Evolutionary conservation across 495 filamentous ascomycete species (phyloP), one percentile per base, ranked within the genome.

Genomic region (Talaromyces stipitatus): DNA sequence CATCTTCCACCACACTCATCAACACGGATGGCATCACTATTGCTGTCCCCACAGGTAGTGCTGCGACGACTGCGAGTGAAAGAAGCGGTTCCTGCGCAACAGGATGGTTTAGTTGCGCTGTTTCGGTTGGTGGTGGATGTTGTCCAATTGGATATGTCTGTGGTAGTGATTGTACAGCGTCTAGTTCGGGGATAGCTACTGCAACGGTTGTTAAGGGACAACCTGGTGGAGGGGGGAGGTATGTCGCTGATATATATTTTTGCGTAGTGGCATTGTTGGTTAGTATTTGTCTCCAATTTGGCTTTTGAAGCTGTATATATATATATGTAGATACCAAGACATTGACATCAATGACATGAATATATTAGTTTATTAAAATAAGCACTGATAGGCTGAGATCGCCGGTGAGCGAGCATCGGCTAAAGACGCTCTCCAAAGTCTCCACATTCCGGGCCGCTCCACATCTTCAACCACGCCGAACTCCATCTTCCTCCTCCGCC

Each of bases 101-200:
- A 22, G 91, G 91, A 2, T 96, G 91, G 91, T 89, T 82, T 55
- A 78, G 76, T 38, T 96, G 91, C 55, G 82, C 81, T 0, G 82
- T 81, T 4, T 78, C 74, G 11, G 73, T 73, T 0, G 80, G 85
- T 0, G 91, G 91, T 7, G 85, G 83, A 1, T 96, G 91, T 64
- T 96, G 91, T 76, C 90, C 90, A 3, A 72, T 59, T 22, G 89
- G 88, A 18, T 92, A 83, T 66, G 69, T 58, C 4, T 95, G 91
- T 71, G 90, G 90, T 9, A 74, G 76, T 20, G 88, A 86, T 65
- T 95, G 91, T 66, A 82, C 81, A 11, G 80, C 79, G 22, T 76
- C 78, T 2, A 65, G 69, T 0, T 59, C 64, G 0, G 71, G 55
- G 29, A 81, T 77, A 41, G 76, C 74, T 11, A 79, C 78, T 22